Evolutionary conservation across 306 rosid genomes (phyloP).

Genomic region (Astragalus glycyphyllos): DNA sequence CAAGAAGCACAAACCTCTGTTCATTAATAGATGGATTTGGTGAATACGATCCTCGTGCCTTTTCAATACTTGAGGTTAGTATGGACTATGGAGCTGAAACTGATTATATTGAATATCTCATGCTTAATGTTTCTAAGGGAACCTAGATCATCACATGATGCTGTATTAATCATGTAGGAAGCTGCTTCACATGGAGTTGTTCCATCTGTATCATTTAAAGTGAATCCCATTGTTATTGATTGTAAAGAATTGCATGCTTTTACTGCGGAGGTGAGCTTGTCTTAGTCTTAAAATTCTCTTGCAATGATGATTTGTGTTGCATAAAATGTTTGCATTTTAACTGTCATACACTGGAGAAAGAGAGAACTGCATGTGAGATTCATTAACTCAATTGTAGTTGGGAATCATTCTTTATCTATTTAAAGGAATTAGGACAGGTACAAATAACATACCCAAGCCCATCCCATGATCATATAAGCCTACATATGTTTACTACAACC

Average conservation of each 20-base stretch:
- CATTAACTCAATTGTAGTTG: constrained; percentile 33
- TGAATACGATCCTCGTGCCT: constrained; percentile 91
- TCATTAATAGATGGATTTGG: constrained; percentile 92
- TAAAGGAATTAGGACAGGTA: constrained; percentile 22
- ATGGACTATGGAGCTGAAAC: constrained; percentile 48
- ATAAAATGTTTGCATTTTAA: constrained; percentile 32
- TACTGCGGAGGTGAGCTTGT: constrained; percentile 80
- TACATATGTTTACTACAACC: constrained; percentile 10
- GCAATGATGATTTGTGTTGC: constrained; percentile 31
- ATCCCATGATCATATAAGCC: constrained; percentile 14
- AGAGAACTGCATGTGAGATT: constrained; percentile 28
- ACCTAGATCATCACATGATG: constrained; percentile 38
- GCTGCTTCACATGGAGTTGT: constrained; percentile 90
- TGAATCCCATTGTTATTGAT: constrained; percentile 73
- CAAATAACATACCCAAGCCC: constrained; percentile 2
- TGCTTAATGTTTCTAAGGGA: constrained; percentile 28
- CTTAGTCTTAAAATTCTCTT: constrained; percentile 23
- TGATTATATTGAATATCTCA: constrained; percentile 20
- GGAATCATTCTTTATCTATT: background rate
- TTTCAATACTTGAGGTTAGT: constrained; percentile 90
- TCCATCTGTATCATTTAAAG: constrained; percentile 78
- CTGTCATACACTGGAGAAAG: constrained; percentile 28
- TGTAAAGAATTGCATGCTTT: constrained; percentile 64
- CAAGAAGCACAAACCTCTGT: constrained; percentile 66
- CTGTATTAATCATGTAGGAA: constrained; percentile 63